Evolutionary conservation across 352 stramenopile genomes (phyloP).

Genomic region (Pythium plurisporium): DNA sequence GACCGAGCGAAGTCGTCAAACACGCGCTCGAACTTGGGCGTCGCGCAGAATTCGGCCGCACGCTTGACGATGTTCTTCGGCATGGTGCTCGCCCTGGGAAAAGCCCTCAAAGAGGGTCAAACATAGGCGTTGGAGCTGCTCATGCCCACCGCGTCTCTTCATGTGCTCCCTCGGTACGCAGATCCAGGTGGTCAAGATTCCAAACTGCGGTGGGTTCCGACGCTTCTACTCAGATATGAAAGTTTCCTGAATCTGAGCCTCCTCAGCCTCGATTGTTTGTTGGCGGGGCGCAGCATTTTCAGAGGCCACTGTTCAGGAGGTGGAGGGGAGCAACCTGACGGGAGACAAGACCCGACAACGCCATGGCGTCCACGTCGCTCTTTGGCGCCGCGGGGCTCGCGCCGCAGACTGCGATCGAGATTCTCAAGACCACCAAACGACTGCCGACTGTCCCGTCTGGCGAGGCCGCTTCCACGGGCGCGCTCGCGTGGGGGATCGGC

Average conservation of each 20-base stretch:
- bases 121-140: background rate
- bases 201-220: too few relatives aligned
- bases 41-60: conserved; percentile 62
- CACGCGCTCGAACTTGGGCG: conserved; percentile 68
- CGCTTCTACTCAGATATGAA: background rate
- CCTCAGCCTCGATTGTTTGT: too few relatives aligned
- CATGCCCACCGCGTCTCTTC: background rate
- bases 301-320: too few relatives aligned
- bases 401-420: conserved; percentile 35
- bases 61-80: conserved; percentile 54
- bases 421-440: conserved; percentile 36
- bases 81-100: conserved; percentile 22
- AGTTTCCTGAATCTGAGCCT: conserved; percentile 1
- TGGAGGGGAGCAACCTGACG: too few relatives aligned
- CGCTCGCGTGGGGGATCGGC: conserved; percentile 49
- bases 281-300: too few relatives aligned
- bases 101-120: background rate
- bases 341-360: background rate
- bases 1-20: conserved; percentile 76
- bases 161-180: background rate
- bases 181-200: background rate
- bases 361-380: conserved; percentile 10
- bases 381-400: conserved; percentile 12
- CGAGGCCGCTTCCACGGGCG: conserved; percentile 1
- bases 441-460: conserved; percentile 34